A percentile compares a stretch with the other conserved stretches of the same genome.
Conservation (phyloP, 2,329 filamentous ascomycete species). For the Fusarium temperatum region DNA sequence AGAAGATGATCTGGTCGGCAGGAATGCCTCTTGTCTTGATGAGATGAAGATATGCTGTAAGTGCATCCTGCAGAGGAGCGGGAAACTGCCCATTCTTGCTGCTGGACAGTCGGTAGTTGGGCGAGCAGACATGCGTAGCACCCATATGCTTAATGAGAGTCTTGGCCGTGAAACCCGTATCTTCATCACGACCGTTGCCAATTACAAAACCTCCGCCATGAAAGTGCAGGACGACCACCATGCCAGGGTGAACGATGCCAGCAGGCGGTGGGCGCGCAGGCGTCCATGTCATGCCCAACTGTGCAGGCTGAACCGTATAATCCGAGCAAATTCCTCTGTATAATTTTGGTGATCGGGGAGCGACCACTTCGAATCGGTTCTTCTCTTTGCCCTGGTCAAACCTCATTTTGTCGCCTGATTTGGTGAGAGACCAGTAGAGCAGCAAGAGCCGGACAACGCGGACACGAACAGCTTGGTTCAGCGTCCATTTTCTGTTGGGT, state of each 20-base stretch:
- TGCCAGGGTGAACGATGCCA: constrained; percentile 1
- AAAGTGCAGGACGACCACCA: constrained; percentile 28
- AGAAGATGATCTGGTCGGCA: constrained; percentile 24
- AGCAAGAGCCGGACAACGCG: constrained; percentile 28
- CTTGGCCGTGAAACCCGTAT: constrained; percentile 26
- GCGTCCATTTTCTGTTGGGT: constrained; percentile 16
- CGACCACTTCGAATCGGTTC: constrained; percentile 30
- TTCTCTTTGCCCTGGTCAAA: constrained; percentile 18
- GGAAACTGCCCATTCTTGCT: constrained; percentile 29
- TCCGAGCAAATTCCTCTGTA: constrained; percentile 23
- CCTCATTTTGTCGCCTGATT: constrained; percentile 12
- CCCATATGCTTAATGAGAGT: constrained; percentile 26
- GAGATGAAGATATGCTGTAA: constrained; percentile 25
- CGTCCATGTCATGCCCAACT: constrained; percentile 36
- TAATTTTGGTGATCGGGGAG: constrained; percentile 21
- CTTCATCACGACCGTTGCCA: constrained; percentile 33
- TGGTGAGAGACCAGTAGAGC: constrained; percentile 33
- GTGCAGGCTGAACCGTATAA: background rate
- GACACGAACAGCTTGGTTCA: constrained; percentile 29
- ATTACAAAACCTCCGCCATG: constrained; percentile 35
- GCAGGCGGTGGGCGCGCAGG: constrained; percentile 25
- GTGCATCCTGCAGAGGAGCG: constrained; percentile 31
- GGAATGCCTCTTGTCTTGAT: constrained; percentile 19
- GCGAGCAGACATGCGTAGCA: constrained; percentile 35
- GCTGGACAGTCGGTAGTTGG: constrained; percentile 34